These are phyloP conservation scores for Mortierella sp. DNA, from an alignment of 371 early-diverging fungal genomes.

Conservation along the genomic window DNA sequence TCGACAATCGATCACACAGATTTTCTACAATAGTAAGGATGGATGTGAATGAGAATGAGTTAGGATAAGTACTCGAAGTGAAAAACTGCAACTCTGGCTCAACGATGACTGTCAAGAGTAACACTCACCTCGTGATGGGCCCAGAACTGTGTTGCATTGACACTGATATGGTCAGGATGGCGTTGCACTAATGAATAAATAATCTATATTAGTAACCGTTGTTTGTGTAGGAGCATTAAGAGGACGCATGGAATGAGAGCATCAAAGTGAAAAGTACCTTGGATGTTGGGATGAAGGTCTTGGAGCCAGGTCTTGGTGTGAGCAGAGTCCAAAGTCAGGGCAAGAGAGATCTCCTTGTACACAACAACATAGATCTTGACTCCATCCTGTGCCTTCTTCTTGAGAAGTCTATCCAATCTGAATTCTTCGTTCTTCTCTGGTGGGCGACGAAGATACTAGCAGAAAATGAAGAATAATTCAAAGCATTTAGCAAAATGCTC, in stretches of 20 bases:
- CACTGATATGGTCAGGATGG: conserved; percentile 84
- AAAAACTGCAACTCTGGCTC: neutral
- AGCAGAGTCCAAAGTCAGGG: conserved; percentile 84
- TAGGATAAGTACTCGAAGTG: no score
- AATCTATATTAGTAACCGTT: neutral
- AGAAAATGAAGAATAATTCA: neutral
- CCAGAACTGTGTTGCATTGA: conserved; percentile 85
- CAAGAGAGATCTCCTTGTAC: conserved; percentile 91
- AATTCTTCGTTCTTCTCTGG: conserved; percentile 80
- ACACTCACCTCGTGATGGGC: conserved; percentile 68
- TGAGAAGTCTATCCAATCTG: conserved; percentile 83
- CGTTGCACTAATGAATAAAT: conserved; percentile 71
- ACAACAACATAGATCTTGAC: conserved; percentile 91
- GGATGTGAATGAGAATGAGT: neutral
- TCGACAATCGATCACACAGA: conserved; percentile 86
- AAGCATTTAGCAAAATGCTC: no score
- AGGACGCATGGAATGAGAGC: no score
- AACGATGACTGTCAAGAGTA: no score
- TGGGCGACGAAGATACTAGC: conserved; percentile 84
- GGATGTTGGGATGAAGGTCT: conserved; percentile 84
- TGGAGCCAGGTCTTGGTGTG: conserved; percentile 87
- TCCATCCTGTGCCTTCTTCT: conserved; percentile 82
- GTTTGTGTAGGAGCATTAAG: neutral
- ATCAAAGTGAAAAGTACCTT: conserved; percentile 28
- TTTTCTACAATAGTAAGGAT: conserved; percentile 67